Conservation (phyloP, 148 eudicot species). For the Vaccinium macrocarpon region DNA sequence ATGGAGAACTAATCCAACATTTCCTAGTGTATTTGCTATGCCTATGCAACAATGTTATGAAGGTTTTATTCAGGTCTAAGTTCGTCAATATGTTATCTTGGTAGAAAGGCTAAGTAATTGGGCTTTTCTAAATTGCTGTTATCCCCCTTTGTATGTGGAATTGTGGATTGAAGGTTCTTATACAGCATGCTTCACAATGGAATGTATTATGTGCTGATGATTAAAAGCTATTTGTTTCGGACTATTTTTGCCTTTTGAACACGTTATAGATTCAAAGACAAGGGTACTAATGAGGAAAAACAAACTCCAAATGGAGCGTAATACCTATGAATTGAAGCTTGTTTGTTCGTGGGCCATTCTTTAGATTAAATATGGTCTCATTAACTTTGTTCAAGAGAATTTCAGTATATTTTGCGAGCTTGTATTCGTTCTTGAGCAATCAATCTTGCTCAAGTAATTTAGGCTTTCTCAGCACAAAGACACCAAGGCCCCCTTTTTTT, state of each 20-base stretch:
- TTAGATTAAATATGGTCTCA: not conserved
- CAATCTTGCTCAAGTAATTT: not conserved
- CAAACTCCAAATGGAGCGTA: not conserved
- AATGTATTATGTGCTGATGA: not conserved
- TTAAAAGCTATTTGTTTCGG: not conserved
- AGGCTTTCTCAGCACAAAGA: not conserved
- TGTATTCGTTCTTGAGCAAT: not conserved
- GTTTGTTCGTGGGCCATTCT: no score
- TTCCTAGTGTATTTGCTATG: not conserved
- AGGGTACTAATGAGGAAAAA: not conserved
- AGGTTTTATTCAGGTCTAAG: not conserved
- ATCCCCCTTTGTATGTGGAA: not conserved
- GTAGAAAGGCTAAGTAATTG: not conserved
- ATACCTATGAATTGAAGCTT: not conserved
- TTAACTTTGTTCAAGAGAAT: not conserved
- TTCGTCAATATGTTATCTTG: not conserved
- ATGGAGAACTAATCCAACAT: not conserved
- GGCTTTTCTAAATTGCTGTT: not conserved
- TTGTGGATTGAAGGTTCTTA: conserved; percentile 4
- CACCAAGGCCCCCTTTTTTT: no score
- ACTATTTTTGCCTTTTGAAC: not conserved
- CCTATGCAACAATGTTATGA: not conserved
- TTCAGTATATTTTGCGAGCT: not conserved
- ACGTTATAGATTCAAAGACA: not conserved
- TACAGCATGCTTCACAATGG: not conserved